Evolutionary conservation across 2,329 filamentous ascomycete genomes (phyloP).

Genomic region (Colletotrichum scovillei): DNA sequence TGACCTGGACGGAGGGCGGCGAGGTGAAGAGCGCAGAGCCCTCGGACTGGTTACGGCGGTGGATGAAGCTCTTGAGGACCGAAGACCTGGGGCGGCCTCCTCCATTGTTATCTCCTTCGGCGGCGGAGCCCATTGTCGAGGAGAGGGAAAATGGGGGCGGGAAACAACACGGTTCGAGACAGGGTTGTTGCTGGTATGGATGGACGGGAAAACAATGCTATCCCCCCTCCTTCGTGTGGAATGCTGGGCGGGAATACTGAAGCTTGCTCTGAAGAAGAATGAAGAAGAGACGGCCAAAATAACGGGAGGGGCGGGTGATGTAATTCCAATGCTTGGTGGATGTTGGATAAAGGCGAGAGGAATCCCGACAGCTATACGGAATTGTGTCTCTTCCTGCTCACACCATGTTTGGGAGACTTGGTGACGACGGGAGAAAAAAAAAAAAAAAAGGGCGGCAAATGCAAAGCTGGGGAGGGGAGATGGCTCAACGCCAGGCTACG

Average conservation of each 20-base stretch:
- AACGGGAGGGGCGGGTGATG: background rate
- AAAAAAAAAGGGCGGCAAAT: background rate
- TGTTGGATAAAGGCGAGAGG: constrained; percentile 7
- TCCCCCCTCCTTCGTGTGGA: constrained; percentile 1
- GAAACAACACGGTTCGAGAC: constrained; percentile 16
- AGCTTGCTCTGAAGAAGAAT: background rate
- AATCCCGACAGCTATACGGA: constrained; percentile 19
- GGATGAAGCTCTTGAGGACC: constrained; percentile 61
- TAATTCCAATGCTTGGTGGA: constrained; percentile 22
- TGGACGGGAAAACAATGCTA: constrained; percentile 25
- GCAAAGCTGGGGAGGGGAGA: constrained; percentile 16
- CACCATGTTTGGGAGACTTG: constrained; percentile 23
- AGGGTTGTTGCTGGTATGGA: constrained; percentile 27
- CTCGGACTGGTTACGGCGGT: constrained; percentile 60
- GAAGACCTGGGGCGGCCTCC: constrained; percentile 54
- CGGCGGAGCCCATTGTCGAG: constrained; percentile 34
- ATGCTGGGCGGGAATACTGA: constrained; percentile 4
- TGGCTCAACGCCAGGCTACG: constrained; percentile 26
- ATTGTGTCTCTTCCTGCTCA: constrained; percentile 3
- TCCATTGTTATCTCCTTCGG: constrained; percentile 32
- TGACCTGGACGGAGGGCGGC: constrained; percentile 38
- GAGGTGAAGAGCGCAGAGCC: constrained; percentile 44
- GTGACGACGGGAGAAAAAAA: background rate
- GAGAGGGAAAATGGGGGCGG: constrained; percentile 16
- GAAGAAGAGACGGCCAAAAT: background rate